Conservation (phyloP, 2,329 filamentous ascomycete genomes). For the Arthrobotrys megalospora region DNA sequence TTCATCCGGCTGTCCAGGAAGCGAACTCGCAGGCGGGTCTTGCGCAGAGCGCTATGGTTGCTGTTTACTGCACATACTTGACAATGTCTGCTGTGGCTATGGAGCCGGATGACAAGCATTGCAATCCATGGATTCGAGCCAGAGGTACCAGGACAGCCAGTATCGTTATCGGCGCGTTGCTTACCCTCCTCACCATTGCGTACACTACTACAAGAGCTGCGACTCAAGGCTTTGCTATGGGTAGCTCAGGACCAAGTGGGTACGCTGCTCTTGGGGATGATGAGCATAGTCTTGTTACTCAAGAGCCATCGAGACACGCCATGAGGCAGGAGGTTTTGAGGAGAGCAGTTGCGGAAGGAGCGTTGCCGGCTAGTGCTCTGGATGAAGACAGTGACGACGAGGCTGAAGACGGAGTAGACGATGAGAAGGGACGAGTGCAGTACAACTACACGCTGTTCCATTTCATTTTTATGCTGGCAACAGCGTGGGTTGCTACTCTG, state of each 20-base stretch:
- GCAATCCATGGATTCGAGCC: conserved; percentile 90
- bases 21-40: conserved; percentile 93
- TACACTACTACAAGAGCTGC: conserved; percentile 98
- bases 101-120: conserved; percentile 94
- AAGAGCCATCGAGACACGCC: conserved; percentile 83
- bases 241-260: conserved; percentile 74
- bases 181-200: conserved; percentile 95
- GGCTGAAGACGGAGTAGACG: conserved; percentile 75
- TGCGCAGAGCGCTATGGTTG: conserved; percentile 97
- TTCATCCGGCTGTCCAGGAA: conserved; percentile 91
- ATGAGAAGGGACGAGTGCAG: conserved; percentile 89
- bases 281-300: conserved; percentile 89
- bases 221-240: conserved; percentile 85
- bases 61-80: conserved; percentile 97
- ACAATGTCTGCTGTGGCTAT: conserved; percentile 98
- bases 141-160: conserved; percentile 91
- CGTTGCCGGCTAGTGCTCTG: conserved; percentile 89
- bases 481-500: conserved; percentile 93
- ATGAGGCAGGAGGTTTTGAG: conserved; percentile 94
- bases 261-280: conserved; percentile 78
- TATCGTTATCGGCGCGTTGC: conserved; percentile 90
- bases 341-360: conserved; percentile 91
- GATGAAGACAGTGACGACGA: conserved; percentile 77
- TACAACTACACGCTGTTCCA: conserved; percentile 98
- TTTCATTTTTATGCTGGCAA: conserved; percentile 96